Base-by-base conservation (phyloP, 2,329 filamentous ascomycete genomes). In the Fusarium sp. region DNA sequence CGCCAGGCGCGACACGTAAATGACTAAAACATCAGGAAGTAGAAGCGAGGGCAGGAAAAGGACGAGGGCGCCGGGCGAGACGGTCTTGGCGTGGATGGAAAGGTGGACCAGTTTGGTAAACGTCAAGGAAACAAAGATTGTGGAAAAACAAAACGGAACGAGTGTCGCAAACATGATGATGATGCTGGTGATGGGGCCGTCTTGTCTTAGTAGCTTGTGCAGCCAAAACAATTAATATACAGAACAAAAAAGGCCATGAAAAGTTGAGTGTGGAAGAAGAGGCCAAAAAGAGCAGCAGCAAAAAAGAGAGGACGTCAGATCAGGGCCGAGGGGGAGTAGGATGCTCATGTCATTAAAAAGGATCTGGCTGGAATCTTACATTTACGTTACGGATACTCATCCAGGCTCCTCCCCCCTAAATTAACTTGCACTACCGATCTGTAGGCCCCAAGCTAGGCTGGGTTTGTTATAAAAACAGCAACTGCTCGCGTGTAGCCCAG, bases 21-120 rank as follows among this genome's bases (percentile, higher is more conserved):
- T 70, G 17, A 73, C 57, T 39, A 76, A 37, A 40, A 72, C 48
- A 56, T 78, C 76, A 7, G 69, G 56, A 13, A 76, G 33, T 11
- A 77, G 49, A 23, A 78, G 73, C 19, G 75, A 72, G 6, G 76
- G 76, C 14, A 78, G 66, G 40, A 67, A 77, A 50, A 76, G 45
- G 15, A 73, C n/a, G 41, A 76, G 73, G 27, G 71, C 65, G 45
- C 50, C 49, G 3, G 64, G 27, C 5, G 76, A 67, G 35, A 78
- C 63, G 10, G 68, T 64, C 54, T 68, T 68, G 37, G 70, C 71
- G 46, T 77, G 73, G 20, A 75, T 68, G 45, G 63, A 68, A 40
- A 78, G 73, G 44, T 73, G 75, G 37, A 78, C 67, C 27, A 72
- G 19, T 63, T 78, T 78, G 20, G 73, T 76, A 8, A 69, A 59